Base-by-base conservation (phyloP, 1,139 yeast species). In the Blastobotrys malaysiensis region DNA sequence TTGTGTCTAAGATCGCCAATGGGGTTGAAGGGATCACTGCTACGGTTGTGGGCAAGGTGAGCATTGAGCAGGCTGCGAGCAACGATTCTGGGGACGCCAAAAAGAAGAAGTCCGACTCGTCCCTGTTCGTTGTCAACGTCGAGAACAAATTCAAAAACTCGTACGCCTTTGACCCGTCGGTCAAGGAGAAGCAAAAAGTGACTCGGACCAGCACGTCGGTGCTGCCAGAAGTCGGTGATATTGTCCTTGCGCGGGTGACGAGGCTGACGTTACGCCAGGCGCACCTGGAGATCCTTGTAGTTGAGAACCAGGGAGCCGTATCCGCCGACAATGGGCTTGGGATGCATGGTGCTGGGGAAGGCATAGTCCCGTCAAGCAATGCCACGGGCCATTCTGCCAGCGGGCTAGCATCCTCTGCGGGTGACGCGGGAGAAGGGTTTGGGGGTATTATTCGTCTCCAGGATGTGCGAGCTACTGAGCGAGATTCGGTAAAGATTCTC, bases 361-460 rank as follows among this genome's bases (percentile, higher is more conserved):
- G 67, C 2, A 54, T 65, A 4, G 66, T 65, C 1, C 68, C 66
- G 47, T 53, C 56, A 52, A 61, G 73, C 54, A 73, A 73, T 24
- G 61, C 63, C 3, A 66, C 73, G 19, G 73, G 74, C 26, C 74
- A 71, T 56, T 73, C 86, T 1, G 79, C 75, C 55, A 71, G 74
- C 22, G 68, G 73, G 72, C 73, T 76, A 46, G 72, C 78, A 4
- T 70, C 78, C 0, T 72, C 78, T 4, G 70, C 78, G 0, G 75
- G 79, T n/a, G 96, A 89, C 63, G 72, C 88, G 46, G 97, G 97
- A 1, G 99, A 93, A 66, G 89, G 88, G 26, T 93, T 88, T 73
- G 88, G 88, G 62, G 99, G 96, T 0, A 77, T 91, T 11, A 86
- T 95, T 49, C 75, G 98, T 64, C 76, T 87, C 1, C 96, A 89